phyloP scores from a whole-genome alignment of 1,284 basidiomycete species.

The Blastosporella zonata region DNA sequence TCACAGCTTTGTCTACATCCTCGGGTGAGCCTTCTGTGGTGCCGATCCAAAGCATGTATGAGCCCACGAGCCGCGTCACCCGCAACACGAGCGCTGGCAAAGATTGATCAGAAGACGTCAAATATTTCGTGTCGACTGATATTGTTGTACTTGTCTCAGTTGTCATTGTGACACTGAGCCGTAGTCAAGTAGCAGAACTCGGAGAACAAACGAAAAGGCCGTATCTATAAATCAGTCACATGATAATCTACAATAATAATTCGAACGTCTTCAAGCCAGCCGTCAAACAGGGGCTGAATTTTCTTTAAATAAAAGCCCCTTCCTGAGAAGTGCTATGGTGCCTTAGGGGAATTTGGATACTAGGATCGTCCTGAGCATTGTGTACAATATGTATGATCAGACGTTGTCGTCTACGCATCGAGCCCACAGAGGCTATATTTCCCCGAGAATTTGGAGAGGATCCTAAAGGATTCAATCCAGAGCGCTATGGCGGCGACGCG shows the following conservation, averaged over 20 bases:
- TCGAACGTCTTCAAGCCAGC: too few species aligned
- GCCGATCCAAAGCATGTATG: slow-evolving; percentile 84
- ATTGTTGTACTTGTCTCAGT: slow-evolving; percentile 25
- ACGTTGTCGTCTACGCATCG: too few species aligned
- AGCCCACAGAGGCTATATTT: too few species aligned
- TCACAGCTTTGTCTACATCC: slow-evolving; percentile 45
- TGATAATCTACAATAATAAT: background rate
- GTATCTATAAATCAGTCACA: background rate
- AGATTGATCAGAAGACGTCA: slow-evolving; percentile 43
- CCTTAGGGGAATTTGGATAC: too few species aligned
- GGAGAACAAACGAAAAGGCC: background rate
- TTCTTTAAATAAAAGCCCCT: too few species aligned
- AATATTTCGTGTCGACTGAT: slow-evolving; percentile 40
- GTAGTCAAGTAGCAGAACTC: background rate
- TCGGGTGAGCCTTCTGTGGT: slow-evolving; percentile 47
- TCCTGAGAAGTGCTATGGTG: too few species aligned
- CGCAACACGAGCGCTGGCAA: slow-evolving; percentile 67
- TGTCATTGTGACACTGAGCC: slow-evolving; percentile 15
- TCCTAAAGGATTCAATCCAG: too few species aligned
- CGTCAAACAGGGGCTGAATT: too few species aligned
- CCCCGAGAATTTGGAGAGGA: too few species aligned
- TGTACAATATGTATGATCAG: too few species aligned
- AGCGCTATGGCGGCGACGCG: too few species aligned
- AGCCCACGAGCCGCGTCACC: slow-evolving; percentile 64
- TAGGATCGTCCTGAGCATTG: too few species aligned